Base-by-base conservation (phyloP, 176 grass and related monocot species). In the Aechmea fasciata region DNA sequence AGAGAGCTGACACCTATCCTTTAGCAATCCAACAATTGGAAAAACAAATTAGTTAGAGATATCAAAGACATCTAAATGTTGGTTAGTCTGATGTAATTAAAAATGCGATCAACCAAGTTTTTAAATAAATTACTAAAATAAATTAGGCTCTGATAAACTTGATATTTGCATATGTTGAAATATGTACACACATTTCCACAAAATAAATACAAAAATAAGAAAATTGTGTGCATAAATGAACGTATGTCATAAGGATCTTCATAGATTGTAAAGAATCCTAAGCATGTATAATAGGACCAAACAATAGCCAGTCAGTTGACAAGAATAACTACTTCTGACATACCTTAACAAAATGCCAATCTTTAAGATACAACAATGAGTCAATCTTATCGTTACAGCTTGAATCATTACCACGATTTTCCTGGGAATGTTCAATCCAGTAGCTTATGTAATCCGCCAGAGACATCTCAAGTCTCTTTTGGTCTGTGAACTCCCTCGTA, bases 341-440 rank as follows among this genome's bases (percentile, higher is more conserved):
- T 17, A 96, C 93, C 83, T 92, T 92, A 53, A 85, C 81, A 75
- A 96, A 96, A 84, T 96, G 88, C 88, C 93, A 96, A 71, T 96
- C 88, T 83, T 92, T 96, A 55, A 96, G 88, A 52, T 96, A 96
- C 5, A 85, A 69, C 50, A 87, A 70, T 50, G 88, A 79, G 9
- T 71, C 51, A 14, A 51, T 52, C 1, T 28, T 26, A 62, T 80
- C 26, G 2, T 26, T 82, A 49, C 63, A 66, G 13, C 25, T 76
- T 3, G 70, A 70, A 66, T 14, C 66, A 73, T 54, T 7, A 25
- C 50, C 17, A 49, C 52, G 20, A 2, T 69, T 77, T 61, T 26
- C 20, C 10, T 10, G 33, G 49, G 79, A 76, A 67, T 69, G 41
- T 24, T 65, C 33, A 52, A 57, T n/a, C 88, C 88, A 96, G n/a